A percentile compares a stretch with the other conserved stretches of the same genome.
phyloP scores from a whole-genome alignment of 345 rosid species.

The Psidium guajava region DNA sequence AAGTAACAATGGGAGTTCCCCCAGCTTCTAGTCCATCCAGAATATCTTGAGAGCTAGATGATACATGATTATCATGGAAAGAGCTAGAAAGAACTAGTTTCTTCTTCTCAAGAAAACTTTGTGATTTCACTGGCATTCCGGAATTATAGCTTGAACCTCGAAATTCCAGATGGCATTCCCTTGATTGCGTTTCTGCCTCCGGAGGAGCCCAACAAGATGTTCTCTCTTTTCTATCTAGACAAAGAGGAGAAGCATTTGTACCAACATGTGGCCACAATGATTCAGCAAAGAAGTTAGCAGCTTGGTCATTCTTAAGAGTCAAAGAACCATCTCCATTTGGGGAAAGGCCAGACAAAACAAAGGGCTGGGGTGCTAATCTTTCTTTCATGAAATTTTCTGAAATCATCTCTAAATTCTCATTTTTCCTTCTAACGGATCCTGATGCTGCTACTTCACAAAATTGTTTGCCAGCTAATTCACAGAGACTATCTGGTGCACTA shows the following conservation, averaged over 20 bases:
- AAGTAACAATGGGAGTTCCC: neutral
- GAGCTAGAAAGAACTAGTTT: conserved; percentile 11
- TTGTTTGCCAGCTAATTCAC: conserved; percentile 8
- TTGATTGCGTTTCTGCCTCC: conserved; percentile 5
- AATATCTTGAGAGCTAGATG: conserved; percentile 34
- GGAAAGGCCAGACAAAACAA: conserved; percentile 16
- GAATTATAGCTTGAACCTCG: conserved; percentile 1
- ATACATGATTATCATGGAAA: conserved; percentile 12
- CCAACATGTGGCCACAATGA: neutral
- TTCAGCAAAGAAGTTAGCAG: neutral
- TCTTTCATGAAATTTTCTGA: conserved; percentile 13
- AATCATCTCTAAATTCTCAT: conserved; percentile 7
- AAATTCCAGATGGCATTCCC: conserved; percentile 6
- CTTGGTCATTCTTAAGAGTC: conserved; percentile 1
- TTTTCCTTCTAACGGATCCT: conserved; percentile 6
- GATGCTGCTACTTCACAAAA: conserved; percentile 9
- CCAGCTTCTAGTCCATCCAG: conserved; percentile 7
- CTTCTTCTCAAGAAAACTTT: conserved; percentile 8
- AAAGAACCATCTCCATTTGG: neutral
- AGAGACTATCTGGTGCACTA: conserved; percentile 3
- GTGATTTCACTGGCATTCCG: neutral
- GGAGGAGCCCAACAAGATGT: conserved; percentile 4
- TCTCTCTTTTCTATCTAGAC: neutral
- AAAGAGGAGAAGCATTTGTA: neutral
- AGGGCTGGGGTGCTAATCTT: conserved; percentile 7